Evolutionary conservation across 345 rosid genomes (phyloP).

Genomic region (Euphorbia pulcherrima): DNA sequence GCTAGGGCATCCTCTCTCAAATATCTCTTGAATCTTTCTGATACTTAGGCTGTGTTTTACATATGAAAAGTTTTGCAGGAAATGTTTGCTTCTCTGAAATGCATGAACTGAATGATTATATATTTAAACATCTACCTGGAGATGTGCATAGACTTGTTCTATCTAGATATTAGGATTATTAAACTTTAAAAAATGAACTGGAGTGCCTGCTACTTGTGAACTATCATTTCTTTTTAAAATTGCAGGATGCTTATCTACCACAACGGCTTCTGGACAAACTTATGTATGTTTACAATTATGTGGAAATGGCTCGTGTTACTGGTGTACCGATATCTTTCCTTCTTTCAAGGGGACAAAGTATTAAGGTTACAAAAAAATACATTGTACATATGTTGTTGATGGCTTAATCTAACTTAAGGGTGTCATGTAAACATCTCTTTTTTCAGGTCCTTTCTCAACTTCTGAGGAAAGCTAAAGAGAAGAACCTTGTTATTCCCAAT

Average conservation of each 20-base stretch:
- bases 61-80: not conserved
- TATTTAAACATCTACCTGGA: not conserved
- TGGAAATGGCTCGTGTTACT: constrained; percentile 99
- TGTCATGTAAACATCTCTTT: constrained; percentile 11
- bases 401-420: constrained; percentile 6
- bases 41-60: not conserved
- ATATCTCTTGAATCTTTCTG: not conserved
- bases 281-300: constrained; percentile 89
- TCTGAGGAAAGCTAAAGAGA: constrained; percentile 90
- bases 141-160: not conserved
- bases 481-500: constrained; percentile 78
- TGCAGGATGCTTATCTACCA: constrained; percentile 98
- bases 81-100: not conserved
- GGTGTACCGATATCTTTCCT: constrained; percentile 98
- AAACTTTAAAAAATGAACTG: not conserved
- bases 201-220: not conserved
- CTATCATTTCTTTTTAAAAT: constrained; percentile 23
- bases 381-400: constrained; percentile 9
- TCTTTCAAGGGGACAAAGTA: constrained; percentile 97
- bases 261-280: constrained; percentile 93
- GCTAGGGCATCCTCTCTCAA: not conserved
- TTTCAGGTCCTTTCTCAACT: constrained; percentile 93
- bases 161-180: not conserved
- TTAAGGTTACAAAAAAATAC: constrained; percentile 49
- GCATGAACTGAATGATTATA: not conserved